phyloP scores from a whole-genome alignment of 306 rosid species.

The Pueraria montana region DNA sequence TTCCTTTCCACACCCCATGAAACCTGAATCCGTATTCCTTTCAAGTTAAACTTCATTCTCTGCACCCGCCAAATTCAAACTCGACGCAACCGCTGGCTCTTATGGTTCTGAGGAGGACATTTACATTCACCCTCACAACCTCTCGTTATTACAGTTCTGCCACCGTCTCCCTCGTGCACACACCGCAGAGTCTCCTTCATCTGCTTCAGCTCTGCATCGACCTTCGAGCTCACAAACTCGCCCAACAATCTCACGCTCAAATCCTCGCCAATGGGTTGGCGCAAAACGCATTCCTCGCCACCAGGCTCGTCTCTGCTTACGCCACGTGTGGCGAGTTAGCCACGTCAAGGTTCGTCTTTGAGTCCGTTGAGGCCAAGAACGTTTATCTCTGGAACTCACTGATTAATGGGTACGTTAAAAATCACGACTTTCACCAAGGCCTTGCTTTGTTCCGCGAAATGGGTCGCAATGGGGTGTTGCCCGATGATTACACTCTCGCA shows the following conservation, averaged over 20 bases:
- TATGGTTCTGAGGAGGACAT: slow-evolving; percentile 49
- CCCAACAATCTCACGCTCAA: slow-evolving; percentile 71
- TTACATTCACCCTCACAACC: slow-evolving; percentile 48
- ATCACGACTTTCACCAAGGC: slow-evolving; percentile 49
- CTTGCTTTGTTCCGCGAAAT: slow-evolving; percentile 62
- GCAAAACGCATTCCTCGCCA: slow-evolving; percentile 69
- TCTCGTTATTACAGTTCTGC: slow-evolving; percentile 60
- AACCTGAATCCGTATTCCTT: not conserved
- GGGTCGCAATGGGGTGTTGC: slow-evolving; percentile 49
- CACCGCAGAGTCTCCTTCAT: slow-evolving; percentile 49
- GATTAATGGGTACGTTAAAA: slow-evolving; percentile 66
- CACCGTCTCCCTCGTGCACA: slow-evolving; percentile 38
- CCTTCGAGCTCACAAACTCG: slow-evolving; percentile 55
- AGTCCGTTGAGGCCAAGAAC: slow-evolving; percentile 53
- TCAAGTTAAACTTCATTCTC: not conserved
- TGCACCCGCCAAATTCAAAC: slow-evolving; percentile 28
- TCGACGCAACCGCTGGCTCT: not conserved
- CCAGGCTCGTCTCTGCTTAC: slow-evolving; percentile 82
- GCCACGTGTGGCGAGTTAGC: slow-evolving; percentile 50
- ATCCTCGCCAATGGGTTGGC: slow-evolving; percentile 65
- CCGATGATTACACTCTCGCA: slow-evolving; percentile 81
- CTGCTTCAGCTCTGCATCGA: slow-evolving; percentile 62
- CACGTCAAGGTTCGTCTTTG: slow-evolving; percentile 61
- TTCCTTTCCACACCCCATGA: not conserved
- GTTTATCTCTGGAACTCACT: slow-evolving; percentile 76